These are phyloP conservation scores for Paramyrothecium sp. DNA, from an alignment of 2,329 filamentous ascomycete species.

Conservation along the genomic window DNA sequence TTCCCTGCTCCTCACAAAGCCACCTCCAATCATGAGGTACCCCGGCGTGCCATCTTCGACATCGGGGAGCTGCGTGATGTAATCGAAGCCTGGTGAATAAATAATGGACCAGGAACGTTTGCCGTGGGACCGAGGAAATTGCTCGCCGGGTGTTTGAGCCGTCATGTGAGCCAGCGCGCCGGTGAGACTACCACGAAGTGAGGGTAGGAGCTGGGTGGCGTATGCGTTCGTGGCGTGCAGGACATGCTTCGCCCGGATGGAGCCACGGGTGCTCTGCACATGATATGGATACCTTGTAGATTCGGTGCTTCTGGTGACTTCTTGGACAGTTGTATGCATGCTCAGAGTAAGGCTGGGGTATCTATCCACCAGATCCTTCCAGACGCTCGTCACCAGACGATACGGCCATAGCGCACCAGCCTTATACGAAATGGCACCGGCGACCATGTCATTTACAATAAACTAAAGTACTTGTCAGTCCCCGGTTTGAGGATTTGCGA, in stretches of 20 bases:
- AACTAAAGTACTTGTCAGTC: constrained; percentile 21
- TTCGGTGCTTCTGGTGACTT: constrained; percentile 14
- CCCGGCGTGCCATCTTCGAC: constrained; percentile 24
- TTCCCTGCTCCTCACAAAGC: constrained; percentile 39
- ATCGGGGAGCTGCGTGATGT: constrained; percentile 46
- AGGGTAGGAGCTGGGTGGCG: constrained; percentile 48
- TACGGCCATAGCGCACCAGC: constrained; percentile 53
- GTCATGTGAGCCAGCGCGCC: constrained; percentile 49
- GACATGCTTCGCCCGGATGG: constrained; percentile 45
- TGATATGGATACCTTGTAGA: constrained; percentile 30
- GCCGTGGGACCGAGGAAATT: constrained; percentile 27
- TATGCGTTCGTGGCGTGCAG: constrained; percentile 59
- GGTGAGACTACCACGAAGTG: constrained; percentile 42
- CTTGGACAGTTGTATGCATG: constrained; percentile 34
- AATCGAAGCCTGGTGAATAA: constrained; percentile 47
- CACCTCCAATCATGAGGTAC: constrained; percentile 56
- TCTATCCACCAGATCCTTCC: constrained; percentile 36
- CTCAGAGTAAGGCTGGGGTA: constrained; percentile 35
- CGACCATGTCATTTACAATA: constrained; percentile 28
- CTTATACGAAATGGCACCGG: constrained; percentile 41
- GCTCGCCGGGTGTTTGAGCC: constrained; percentile 39
- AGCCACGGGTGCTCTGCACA: constrained; percentile 43
- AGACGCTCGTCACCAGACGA: constrained; percentile 44
- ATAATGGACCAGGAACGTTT: constrained; percentile 50
- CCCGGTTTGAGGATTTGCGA: too few relatives aligned